These are phyloP conservation scores for Trichoderma arundinaceum DNA, from an alignment of 2,329 filamentous ascomycete species.

Conservation along the genomic window DNA sequence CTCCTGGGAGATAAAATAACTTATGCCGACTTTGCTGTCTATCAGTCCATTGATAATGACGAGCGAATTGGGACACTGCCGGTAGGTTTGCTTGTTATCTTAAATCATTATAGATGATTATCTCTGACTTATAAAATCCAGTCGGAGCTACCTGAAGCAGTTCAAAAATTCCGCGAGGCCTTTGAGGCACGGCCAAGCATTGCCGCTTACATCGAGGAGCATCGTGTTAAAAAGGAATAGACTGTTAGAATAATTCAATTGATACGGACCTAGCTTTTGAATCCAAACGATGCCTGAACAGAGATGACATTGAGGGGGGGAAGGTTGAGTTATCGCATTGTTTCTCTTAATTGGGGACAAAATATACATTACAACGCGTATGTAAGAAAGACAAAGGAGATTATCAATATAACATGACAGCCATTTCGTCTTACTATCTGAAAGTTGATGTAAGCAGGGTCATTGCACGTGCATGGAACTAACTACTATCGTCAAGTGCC, in stretches of 20 bases:
- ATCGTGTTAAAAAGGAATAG: slow-evolving; percentile 2
- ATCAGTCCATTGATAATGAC: slow-evolving; percentile 49
- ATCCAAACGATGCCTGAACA: too few species aligned
- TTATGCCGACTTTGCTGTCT: slow-evolving; percentile 48
- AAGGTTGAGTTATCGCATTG: background rate
- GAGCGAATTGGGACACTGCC: slow-evolving; percentile 42
- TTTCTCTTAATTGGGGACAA: too few species aligned
- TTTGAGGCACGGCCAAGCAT: slow-evolving; percentile 22
- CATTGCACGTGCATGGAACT: background rate
- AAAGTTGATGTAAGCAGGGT: background rate
- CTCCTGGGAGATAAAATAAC: slow-evolving; percentile 46
- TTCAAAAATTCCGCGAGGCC: slow-evolving; percentile 19
- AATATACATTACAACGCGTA: background rate
- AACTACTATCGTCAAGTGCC: too few species aligned
- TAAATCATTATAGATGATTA: background rate
- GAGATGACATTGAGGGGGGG: too few species aligned
- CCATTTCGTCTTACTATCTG: background rate
- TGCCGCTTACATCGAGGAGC: slow-evolving; percentile 17
- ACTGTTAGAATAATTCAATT: too few species aligned
- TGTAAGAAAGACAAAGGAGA: background rate
- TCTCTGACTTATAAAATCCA: background rate
- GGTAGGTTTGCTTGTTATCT: slow-evolving; percentile 40
- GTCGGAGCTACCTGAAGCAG: slow-evolving; percentile 5
- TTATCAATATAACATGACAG: too few species aligned
- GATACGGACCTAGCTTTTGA: too few species aligned